A percentile compares a stretch with the other conserved stretches of the same genome.
phyloP scores from a whole-genome alignment of 768 basidiomycete genomes.

The Naganishia vishniacii region DNA sequence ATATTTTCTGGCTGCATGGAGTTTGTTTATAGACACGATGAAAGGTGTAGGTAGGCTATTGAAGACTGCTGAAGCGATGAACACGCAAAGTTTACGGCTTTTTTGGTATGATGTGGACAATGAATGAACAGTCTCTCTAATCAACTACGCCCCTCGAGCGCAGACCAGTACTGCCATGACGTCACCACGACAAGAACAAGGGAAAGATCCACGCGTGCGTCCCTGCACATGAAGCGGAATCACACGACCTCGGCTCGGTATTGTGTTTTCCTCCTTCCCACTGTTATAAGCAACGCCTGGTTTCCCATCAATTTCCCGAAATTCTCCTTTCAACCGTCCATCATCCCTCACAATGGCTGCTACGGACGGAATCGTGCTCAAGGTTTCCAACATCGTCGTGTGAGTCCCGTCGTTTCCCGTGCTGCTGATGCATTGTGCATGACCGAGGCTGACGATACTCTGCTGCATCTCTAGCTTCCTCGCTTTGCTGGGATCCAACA shows the following conservation, averaged over 20 bases:
- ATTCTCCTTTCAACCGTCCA: background rate
- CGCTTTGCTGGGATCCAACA: slow-evolving; percentile 67
- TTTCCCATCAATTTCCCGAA: background rate
- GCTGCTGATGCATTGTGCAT: background rate
- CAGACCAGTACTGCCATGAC: no score
- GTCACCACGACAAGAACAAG: background rate
- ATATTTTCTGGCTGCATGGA: no score
- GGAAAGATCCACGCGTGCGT: background rate
- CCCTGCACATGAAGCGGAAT: background rate
- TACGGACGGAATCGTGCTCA: slow-evolving; percentile 76
- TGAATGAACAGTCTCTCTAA: no score
- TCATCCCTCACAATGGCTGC: slow-evolving; percentile 50
- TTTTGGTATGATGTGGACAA: no score
- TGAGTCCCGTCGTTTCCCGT: slow-evolving; percentile 40
- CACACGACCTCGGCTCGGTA: background rate
- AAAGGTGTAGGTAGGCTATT: no score
- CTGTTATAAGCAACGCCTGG: background rate
- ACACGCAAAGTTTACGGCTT: no score
- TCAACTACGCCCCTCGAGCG: no score
- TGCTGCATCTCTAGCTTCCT: slow-evolving; percentile 53
- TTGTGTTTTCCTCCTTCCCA: background rate
- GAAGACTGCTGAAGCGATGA: no score
- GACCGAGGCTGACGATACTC: background rate
- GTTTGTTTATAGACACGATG: no score
- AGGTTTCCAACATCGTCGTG: slow-evolving; percentile 77